These are phyloP conservation scores for Selaginella tamariscina DNA, from an alignment of 75 land plant genomes.

Conservation along the genomic window DNA sequence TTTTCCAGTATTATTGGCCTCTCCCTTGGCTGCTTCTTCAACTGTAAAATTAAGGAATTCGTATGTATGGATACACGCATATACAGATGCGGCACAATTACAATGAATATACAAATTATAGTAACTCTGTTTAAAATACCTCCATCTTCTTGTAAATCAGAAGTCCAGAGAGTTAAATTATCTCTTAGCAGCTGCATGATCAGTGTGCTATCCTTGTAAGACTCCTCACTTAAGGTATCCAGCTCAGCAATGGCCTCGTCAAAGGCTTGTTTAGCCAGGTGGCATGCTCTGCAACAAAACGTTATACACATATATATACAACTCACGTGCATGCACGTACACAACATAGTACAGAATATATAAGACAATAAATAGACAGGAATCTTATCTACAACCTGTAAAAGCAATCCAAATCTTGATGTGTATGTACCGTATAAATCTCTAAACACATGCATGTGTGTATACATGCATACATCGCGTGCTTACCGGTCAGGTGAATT, in stretches of 20 bases:
- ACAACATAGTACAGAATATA: no score
- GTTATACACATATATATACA: neutral
- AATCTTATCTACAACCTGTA: no score
- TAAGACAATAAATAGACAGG: no score
- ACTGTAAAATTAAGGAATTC: no score
- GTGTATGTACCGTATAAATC: no score
- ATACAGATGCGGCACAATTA: no score
- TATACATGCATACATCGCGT: no score
- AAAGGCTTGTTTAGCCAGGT: constrained; percentile 92
- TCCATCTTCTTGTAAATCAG: constrained; percentile 91
- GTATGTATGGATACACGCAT: no score
- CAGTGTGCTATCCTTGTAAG: constrained; percentile 90
- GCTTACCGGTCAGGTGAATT: constrained; percentile 51
- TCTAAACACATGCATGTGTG: no score
- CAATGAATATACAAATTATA: neutral
- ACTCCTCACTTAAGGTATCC: constrained; percentile 86
- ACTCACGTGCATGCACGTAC: neutral
- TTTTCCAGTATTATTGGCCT: neutral
- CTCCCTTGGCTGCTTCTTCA: neutral
- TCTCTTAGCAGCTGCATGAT: constrained; percentile 95
- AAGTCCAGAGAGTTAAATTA: constrained; percentile 94
- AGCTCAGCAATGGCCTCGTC: constrained; percentile 96
- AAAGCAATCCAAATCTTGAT: no score
- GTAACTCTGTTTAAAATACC: constrained; percentile 22
- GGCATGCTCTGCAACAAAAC: constrained; percentile 61